phyloP scores from a whole-genome alignment of 2,329 filamentous ascomycete genomes.

The Fusarium ambrosium region DNA sequence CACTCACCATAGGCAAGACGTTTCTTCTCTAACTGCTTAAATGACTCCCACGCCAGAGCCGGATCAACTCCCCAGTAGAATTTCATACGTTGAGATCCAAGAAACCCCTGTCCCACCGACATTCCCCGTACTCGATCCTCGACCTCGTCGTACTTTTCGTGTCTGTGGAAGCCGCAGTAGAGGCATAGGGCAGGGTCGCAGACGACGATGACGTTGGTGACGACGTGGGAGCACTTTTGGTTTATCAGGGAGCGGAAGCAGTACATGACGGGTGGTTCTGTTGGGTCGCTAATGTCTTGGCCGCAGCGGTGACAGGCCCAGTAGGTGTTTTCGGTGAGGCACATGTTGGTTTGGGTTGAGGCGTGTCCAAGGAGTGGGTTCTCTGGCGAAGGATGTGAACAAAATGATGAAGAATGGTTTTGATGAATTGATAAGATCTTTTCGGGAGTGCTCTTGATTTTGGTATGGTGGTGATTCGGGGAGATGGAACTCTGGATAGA shows the following conservation, averaged over 20 bases:
- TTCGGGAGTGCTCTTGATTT: not conserved
- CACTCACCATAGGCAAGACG: not conserved
- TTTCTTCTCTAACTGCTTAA: not conserved
- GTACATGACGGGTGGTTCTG: not conserved
- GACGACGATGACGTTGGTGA: not conserved
- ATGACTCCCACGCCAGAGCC: not conserved
- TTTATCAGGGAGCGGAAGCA: not conserved
- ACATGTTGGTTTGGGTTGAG: not conserved
- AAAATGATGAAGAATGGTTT: not conserved
- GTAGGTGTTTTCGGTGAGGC: not conserved
- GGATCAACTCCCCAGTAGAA: not conserved
- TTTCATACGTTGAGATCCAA: not conserved
- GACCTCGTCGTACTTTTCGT: not conserved
- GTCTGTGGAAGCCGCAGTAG: not conserved
- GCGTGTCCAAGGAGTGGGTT: not conserved
- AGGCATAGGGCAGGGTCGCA: conserved; percentile 8
- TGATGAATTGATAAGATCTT: not conserved
- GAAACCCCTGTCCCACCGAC: not conserved
- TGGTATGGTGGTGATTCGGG: not conserved
- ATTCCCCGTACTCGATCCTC: not conserved
- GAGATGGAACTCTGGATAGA: not conserved
- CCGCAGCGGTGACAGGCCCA: not conserved
- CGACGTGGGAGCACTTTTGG: not conserved
- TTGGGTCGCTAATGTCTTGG: not conserved
- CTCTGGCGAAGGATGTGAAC: not conserved